Evolutionary conservation across 2,329 filamentous ascomycete genomes (phyloP).

Genomic region (Colletotrichum orchidophilum): DNA sequence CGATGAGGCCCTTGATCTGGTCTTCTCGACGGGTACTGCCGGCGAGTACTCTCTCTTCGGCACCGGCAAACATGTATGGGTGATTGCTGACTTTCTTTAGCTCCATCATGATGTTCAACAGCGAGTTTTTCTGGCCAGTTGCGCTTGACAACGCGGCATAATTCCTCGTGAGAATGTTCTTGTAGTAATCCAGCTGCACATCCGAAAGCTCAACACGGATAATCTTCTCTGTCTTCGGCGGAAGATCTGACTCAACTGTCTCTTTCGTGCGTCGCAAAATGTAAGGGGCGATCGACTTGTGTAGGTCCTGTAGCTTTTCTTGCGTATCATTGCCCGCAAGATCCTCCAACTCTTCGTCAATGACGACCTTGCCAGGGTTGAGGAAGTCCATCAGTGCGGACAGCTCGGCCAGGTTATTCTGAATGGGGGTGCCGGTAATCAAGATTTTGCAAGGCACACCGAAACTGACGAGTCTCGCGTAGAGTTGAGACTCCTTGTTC

Average conservation of each 20-base stretch:
- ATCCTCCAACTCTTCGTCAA: slow-evolving; percentile 89
- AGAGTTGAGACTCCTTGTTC: slow-evolving; percentile 94
- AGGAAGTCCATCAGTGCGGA: slow-evolving; percentile 95
- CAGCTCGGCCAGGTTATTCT: slow-evolving; percentile 94
- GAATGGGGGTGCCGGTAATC: slow-evolving; percentile 96
- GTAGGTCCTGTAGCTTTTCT: slow-evolving; percentile 86
- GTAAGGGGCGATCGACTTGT: slow-evolving; percentile 87
- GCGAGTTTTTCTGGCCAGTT: slow-evolving; percentile 90
- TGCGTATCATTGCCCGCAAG: slow-evolving; percentile 83
- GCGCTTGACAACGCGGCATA: slow-evolving; percentile 94
- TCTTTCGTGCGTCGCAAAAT: slow-evolving; percentile 97
- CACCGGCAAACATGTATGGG: slow-evolving; percentile 96
- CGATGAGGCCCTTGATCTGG: slow-evolving; percentile 90
- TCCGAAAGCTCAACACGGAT: slow-evolving; percentile 97
- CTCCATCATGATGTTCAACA: slow-evolving; percentile 99
- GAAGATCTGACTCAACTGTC: slow-evolving; percentile 95
- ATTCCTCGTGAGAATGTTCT: slow-evolving; percentile 97
- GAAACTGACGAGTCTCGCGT: slow-evolving; percentile 85
- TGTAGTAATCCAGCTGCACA: slow-evolving; percentile 97
- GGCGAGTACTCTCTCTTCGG: slow-evolving; percentile 87
- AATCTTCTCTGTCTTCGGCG: slow-evolving; percentile 98
- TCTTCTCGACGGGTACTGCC: slow-evolving; percentile 87
- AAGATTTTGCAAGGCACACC: slow-evolving; percentile 88
- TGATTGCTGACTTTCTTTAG: slow-evolving; percentile 99
- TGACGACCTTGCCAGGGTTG: slow-evolving; percentile 91